These are phyloP conservation scores for Thelonectria olida DNA, from an alignment of 2,329 filamentous ascomycete genomes.

Conservation along the genomic window DNA sequence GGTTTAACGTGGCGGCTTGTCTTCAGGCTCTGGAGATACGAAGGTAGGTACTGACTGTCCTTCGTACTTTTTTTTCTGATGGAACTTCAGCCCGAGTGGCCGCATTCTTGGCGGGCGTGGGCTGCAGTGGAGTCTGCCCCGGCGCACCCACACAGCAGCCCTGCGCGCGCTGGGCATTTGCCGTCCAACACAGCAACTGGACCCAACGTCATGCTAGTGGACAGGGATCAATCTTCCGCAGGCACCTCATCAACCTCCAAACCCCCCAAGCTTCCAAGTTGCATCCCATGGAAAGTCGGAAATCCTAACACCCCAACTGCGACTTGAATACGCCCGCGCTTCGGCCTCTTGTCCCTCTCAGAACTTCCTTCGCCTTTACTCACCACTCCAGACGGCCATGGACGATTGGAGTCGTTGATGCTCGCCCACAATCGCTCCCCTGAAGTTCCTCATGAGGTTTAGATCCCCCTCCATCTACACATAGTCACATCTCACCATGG, in stretches of 20 bases:
- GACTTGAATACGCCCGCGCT: not conserved
- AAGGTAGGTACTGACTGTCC: not conserved
- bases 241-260: constrained; percentile 11
- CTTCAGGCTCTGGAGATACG: too few species aligned
- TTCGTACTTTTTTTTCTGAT: too few species aligned
- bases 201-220: constrained; percentile 27
- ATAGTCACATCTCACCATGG: constrained; percentile 51
- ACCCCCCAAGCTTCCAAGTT: constrained; percentile 19
- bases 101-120: too few species aligned
- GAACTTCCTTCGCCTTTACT: not conserved
- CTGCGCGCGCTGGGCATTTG: constrained; percentile 3
- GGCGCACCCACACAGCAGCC: not conserved
- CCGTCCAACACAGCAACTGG: constrained; percentile 14
- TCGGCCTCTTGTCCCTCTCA: not conserved
- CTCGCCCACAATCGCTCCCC: constrained; percentile 21
- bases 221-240: constrained; percentile 9
- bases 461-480: constrained; percentile 15
- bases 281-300: constrained; percentile 11
- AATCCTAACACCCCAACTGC: not conserved
- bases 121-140: constrained; percentile 8
- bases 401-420: constrained; percentile 26
- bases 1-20: too few species aligned
- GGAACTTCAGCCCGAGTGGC: not conserved
- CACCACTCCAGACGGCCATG: constrained; percentile 23
- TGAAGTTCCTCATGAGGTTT: constrained; percentile 19